Evolutionary conservation across 108 stramenopile species (phyloP).

Genomic region (Aurantiochytrium sp.): DNA sequence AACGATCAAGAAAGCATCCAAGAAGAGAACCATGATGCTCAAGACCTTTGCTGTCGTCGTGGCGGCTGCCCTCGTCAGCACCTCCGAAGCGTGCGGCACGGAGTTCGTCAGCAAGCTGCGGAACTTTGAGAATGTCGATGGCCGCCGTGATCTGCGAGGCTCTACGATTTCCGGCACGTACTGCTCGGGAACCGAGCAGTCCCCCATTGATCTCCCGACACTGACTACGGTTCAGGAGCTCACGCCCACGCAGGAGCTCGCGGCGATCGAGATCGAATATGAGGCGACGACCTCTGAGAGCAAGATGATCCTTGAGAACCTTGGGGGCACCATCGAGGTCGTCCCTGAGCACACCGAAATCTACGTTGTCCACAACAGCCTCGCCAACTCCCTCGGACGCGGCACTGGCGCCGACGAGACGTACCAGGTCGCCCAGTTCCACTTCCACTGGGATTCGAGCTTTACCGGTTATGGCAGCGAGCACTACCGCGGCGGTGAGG

Average conservation of each 20-base stretch:
- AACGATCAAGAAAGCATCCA: too few relatives aligned
- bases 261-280: neutral
- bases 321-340: constrained; percentile 1
- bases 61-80: neutral
- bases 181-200: neutral
- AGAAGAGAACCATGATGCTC: neutral
- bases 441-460: constrained; percentile 12
- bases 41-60: neutral
- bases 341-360: neutral
- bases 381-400: neutral
- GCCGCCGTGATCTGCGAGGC: neutral
- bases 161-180: neutral
- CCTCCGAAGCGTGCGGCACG: neutral
- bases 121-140: neutral
- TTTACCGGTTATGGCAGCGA: neutral
- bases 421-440: constrained; percentile 13
- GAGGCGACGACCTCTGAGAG: neutral
- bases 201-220: neutral
- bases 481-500: neutral
- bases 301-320: neutral
- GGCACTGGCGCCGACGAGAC: neutral
- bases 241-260: neutral
- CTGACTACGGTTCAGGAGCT: neutral
- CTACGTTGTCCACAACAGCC: neutral
- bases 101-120: neutral